phyloP scores from a whole-genome alignment of 148 eudicot genomes.

The Chenopodium berlandieri region DNA sequence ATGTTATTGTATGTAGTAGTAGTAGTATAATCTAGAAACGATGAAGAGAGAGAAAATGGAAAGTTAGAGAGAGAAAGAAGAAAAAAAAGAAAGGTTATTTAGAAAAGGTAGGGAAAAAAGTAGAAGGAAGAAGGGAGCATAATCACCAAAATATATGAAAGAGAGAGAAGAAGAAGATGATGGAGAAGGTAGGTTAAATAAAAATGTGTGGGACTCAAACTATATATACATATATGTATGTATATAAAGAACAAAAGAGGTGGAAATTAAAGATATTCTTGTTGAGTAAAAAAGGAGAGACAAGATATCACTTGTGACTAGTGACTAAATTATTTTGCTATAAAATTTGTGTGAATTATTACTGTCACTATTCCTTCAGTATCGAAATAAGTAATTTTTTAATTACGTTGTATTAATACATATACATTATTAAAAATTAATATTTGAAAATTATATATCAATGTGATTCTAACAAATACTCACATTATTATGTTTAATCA shows the following conservation, averaged over 20 bases:
- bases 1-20: not conserved
- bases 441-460: too few species aligned
- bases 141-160: constrained; percentile 21
- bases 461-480: too few species aligned
- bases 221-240: constrained; percentile 12
- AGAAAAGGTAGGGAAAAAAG: constrained; percentile 26
- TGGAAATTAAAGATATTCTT: constrained; percentile 14
- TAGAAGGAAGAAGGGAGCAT: constrained; percentile 13
- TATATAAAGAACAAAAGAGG: not conserved
- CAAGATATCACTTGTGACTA: constrained; percentile 52
- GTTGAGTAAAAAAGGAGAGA: constrained; percentile 30
- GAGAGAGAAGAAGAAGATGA: constrained; percentile 33
- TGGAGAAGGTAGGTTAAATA: constrained; percentile 32
- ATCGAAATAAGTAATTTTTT: too few species aligned
- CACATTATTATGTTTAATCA: too few species aligned
- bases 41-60: not conserved
- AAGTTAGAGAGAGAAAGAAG: not conserved
- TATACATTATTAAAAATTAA: too few species aligned
- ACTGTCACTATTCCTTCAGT: too few species aligned
- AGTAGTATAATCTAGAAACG: not conserved
- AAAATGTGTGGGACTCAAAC: constrained; percentile 28
- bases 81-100: constrained; percentile 9
- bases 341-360: not conserved
- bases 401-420: too few species aligned
- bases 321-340: constrained; percentile 35